Conservation (phyloP, 805 yeast species). For the Starmerella stellata region DNA sequence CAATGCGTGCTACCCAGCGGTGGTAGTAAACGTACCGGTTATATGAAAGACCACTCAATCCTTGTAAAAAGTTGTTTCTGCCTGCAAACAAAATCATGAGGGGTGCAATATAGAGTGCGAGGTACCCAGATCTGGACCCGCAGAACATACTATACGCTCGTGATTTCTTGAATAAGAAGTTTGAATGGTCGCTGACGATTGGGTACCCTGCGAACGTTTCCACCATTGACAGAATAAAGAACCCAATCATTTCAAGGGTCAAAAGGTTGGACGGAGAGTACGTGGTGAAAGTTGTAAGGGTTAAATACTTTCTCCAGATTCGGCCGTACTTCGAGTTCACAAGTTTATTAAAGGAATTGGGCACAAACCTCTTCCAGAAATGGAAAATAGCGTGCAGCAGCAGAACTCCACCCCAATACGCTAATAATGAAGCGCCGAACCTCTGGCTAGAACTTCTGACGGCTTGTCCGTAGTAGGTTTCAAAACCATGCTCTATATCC, state of each 20-base stretch:
- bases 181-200: slow-evolving; percentile 2
- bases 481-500: slow-evolving; percentile 3
- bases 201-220: slow-evolving; percentile 16
- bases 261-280: slow-evolving; percentile 27
- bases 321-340: not conserved
- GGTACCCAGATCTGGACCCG: slow-evolving; percentile 11
- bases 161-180: not conserved
- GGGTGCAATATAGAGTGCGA: slow-evolving; percentile 16
- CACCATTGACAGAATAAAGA: slow-evolving; percentile 20
- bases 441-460: slow-evolving; percentile 2
- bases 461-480: not conserved
- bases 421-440: slow-evolving; percentile 9
- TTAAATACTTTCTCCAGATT: not conserved
- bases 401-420: slow-evolving; percentile 12
- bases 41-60: no score
- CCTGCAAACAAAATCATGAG: slow-evolving; percentile 1
- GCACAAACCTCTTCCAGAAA: slow-evolving; percentile 2
- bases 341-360: not conserved
- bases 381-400: slow-evolving; percentile 4
- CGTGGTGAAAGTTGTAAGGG: not conserved
- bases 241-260: slow-evolving; percentile 23
- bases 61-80: not conserved
- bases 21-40: no score
- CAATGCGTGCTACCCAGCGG: no score
- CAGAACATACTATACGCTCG: slow-evolving; percentile 1